These are phyloP conservation scores for Ceratobasidium sp. DNA, from an alignment of 1,284 basidiomycete species.

Conservation along the genomic window DNA sequence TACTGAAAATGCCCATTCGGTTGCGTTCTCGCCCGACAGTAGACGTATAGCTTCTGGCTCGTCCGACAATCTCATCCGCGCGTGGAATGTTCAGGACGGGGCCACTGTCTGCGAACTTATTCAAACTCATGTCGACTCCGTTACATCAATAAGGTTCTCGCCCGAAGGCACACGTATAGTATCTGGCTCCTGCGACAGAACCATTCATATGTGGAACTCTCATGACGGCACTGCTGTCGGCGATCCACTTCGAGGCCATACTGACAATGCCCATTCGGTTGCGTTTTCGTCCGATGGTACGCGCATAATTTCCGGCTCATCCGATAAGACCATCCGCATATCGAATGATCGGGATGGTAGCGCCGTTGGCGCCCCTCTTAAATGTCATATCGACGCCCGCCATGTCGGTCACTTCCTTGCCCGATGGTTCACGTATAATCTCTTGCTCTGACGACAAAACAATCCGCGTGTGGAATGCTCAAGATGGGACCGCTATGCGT, in stretches of 20 bases:
- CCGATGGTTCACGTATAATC: neutral
- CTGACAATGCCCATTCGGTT: neutral
- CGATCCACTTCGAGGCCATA: slow-evolving; percentile 7
- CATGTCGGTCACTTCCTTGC: neutral
- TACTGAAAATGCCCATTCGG: neutral
- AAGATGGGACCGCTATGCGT: neutral
- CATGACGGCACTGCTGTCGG: neutral
- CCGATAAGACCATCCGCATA: slow-evolving; percentile 8
- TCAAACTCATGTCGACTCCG: neutral
- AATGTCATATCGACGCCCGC: neutral
- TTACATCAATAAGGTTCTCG: slow-evolving; percentile 23
- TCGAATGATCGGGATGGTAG: slow-evolving; percentile 1
- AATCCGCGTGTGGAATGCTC: neutral
- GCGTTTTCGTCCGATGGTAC: slow-evolving; percentile 14
- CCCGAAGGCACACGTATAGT: slow-evolving; percentile 23
- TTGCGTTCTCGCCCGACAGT: slow-evolving; percentile 34
- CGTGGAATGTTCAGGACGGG: slow-evolving; percentile 32
- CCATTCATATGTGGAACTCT: slow-evolving; percentile 28
- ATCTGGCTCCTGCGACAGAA: slow-evolving; percentile 20
- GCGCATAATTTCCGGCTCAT: slow-evolving; percentile 13
- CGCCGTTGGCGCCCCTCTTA: neutral
- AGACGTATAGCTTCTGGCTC: slow-evolving; percentile 29
- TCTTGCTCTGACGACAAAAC: neutral
- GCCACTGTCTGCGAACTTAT: neutral
- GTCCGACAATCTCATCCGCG: slow-evolving; percentile 17